Percentiles rank a stretch among this genome's conserved stretches.
Evolutionary conservation across 768 basidiomycete species (phyloP).

Genomic region (Amanita inopinata): DNA sequence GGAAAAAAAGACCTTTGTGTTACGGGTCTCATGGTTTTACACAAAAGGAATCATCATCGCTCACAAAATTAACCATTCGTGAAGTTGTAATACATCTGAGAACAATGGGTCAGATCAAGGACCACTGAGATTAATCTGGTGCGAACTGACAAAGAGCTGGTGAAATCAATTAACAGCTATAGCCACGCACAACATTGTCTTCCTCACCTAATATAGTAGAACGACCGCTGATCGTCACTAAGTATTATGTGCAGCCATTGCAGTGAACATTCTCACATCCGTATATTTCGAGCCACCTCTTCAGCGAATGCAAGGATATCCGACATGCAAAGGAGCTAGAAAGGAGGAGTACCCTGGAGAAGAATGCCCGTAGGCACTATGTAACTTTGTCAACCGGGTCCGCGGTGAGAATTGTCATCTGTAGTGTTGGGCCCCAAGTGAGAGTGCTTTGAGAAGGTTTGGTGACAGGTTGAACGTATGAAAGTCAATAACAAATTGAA

Average conservation of each 20-base stretch:
- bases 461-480: too few relatives aligned
- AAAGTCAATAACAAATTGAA: too few relatives aligned
- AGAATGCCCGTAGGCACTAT: neutral
- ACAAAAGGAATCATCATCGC: neutral
- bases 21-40: neutral
- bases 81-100: slow-evolving; percentile 15
- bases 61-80: slow-evolving; percentile 19
- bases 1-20: too few relatives aligned
- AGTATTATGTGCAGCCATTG: neutral
- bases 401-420: neutral
- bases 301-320: neutral
- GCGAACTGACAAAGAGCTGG: slow-evolving; percentile 1
- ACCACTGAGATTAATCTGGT: neutral
- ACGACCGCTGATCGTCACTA: neutral
- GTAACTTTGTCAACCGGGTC: neutral
- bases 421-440: neutral
- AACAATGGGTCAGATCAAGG: neutral
- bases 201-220: slow-evolving; percentile 1
- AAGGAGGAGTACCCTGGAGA: too few relatives aligned
- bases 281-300: neutral
- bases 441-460: too few relatives aligned
- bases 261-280: neutral
- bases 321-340: slow-evolving; percentile 3
- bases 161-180: neutral
- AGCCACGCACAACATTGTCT: neutral